Percentiles rank a stretch among this genome's conserved stretches.
Conservation (phyloP, 108 stramenopile species). For the Pseudonitzschia multiseries region DNA sequence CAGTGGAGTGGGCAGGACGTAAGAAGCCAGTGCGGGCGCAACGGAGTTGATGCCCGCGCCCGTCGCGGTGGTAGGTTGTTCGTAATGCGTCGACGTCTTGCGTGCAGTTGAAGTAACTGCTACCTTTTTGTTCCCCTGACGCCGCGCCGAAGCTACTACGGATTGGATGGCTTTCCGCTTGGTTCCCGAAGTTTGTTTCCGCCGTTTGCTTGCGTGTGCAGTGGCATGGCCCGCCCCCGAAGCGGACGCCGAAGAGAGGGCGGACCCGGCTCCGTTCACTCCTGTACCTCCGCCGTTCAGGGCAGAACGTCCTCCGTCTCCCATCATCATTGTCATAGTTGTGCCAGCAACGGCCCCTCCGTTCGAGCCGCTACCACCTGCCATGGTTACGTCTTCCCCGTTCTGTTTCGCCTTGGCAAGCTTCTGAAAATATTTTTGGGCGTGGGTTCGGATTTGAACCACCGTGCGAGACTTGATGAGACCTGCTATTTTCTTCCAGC, state of each 20-base stretch:
- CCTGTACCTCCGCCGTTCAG: conserved; percentile 5
- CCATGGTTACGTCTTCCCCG: conserved; percentile 75
- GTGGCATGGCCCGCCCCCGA: conserved; percentile 2
- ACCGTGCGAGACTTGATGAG: conserved; percentile 94
- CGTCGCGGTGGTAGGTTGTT: conserved; percentile 29
- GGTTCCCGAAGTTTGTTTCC: conserved; percentile 63
- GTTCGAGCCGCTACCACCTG: conserved; percentile 30
- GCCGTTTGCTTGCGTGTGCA: conserved; percentile 40
- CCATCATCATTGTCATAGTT: conserved; percentile 21
- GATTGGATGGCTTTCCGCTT: conserved; percentile 81
- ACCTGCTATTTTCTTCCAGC: conserved; percentile 93
- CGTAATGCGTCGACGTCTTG: conserved; percentile 7
- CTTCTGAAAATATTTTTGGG: conserved; percentile 99
- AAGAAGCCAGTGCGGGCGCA: conserved; percentile 70
- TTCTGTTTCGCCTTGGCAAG: conserved; percentile 90
- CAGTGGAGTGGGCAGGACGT: conserved; percentile 45
- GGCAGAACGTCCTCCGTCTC: conserved; percentile 17
- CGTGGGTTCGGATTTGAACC: conserved; percentile 97
- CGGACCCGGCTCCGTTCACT: background rate
- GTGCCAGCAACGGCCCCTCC: conserved; percentile 39
- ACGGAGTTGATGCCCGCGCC: conserved; percentile 39
- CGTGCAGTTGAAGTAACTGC: conserved; percentile 37
- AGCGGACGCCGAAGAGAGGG: conserved; percentile 14
- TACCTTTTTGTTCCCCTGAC: conserved; percentile 65
- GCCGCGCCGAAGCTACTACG: conserved; percentile 63